Evolutionary conservation across 169 alveolate species (phyloP).

Genomic region (Plasmodium gonderi): DNA sequence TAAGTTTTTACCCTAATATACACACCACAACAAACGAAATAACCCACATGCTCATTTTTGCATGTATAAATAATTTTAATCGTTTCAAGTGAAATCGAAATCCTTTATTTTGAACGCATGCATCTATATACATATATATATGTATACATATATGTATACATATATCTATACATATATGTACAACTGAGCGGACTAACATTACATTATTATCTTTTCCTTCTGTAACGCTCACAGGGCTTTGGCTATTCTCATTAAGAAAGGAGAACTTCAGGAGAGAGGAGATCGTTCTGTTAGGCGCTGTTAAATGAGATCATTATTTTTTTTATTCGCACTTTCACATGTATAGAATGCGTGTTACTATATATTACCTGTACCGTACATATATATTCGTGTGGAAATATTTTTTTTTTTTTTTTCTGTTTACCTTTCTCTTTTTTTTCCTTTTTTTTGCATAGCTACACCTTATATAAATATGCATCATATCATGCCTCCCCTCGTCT

Average conservation of each 20-base stretch:
- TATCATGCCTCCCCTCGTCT: too few relatives aligned
- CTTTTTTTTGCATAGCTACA: not conserved
- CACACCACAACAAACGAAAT: too few relatives aligned
- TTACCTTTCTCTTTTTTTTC: not conserved
- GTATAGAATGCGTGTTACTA: too few relatives aligned
- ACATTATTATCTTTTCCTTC: not conserved
- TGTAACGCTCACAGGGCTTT: constrained; percentile 80
- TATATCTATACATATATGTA: not conserved
- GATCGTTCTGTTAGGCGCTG: constrained; percentile 87
- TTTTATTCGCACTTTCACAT: not conserved
- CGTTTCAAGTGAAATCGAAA: too few relatives aligned
- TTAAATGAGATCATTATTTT: constrained; percentile 1
- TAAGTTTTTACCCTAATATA: too few relatives aligned
- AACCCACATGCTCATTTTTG: too few relatives aligned
- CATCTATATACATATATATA: not conserved
- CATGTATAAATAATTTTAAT: too few relatives aligned
- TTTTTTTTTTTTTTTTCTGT: not conserved
- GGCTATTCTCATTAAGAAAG: constrained; percentile 84
- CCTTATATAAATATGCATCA: not conserved
- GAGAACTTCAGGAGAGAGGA: constrained; percentile 89
- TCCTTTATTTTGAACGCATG: not conserved
- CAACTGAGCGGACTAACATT: not conserved
- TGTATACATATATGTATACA: not conserved
- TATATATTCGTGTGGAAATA: too few relatives aligned
- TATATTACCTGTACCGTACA: too few relatives aligned